phyloP scores from a whole-genome alignment of 2,329 filamentous ascomycete genomes.

The Chalara sp. region DNA sequence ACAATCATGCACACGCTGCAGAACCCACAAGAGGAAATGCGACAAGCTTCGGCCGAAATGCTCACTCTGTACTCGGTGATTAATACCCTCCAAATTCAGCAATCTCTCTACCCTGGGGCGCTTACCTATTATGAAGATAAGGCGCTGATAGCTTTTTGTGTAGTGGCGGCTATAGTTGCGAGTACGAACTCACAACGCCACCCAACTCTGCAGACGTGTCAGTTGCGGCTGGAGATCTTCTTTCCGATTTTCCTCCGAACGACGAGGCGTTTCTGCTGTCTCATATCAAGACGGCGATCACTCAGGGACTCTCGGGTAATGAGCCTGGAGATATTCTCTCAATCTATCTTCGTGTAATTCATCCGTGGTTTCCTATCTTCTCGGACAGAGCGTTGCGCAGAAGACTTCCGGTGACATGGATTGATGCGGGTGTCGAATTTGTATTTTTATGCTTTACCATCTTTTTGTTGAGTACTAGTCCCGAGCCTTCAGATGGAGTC shows the following conservation, averaged over 20 bases:
- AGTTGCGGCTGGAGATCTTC: conserved; percentile 3
- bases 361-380: conserved; percentile 16
- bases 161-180: conserved; percentile 11
- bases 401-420: conserved; percentile 11
- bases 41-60: conserved; percentile 14
- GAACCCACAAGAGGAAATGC: conserved; percentile 1
- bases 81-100: too few species aligned
- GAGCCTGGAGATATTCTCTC: conserved; percentile 9
- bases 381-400: conserved; percentile 6
- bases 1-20: too few species aligned
- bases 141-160: conserved; percentile 6
- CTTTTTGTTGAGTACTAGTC: conserved; percentile 8
- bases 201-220: conserved; percentile 8
- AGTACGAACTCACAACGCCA: conserved; percentile 8
- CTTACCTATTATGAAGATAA: background rate
- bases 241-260: background rate
- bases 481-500: conserved; percentile 2
- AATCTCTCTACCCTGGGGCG: background rate
- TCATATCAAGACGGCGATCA: conserved; percentile 9
- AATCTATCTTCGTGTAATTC: conserved; percentile 7
- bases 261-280: conserved; percentile 2
- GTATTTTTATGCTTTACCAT: conserved; percentile 12
- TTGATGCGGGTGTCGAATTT: conserved; percentile 9
- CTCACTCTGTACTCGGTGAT: conserved; percentile 14
- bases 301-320: conserved; percentile 7